phyloP scores from a whole-genome alignment of 108 stramenopile genomes.

The Thalassiosira profunda region DNA sequence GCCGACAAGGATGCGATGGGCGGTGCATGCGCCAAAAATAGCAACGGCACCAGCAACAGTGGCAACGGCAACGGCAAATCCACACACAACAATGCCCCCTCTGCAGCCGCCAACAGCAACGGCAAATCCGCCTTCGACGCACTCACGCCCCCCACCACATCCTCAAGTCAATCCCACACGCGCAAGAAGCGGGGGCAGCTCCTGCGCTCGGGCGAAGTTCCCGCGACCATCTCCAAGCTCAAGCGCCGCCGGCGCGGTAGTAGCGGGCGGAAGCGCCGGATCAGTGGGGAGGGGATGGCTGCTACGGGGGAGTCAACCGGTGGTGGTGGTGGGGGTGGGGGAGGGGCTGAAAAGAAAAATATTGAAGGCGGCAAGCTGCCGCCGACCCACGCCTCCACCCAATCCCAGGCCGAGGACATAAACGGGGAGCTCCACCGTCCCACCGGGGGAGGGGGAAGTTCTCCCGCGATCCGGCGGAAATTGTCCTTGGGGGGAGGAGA shows the following conservation, averaged over 20 bases:
- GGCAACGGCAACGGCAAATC: background rate
- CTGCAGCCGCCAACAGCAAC: background rate
- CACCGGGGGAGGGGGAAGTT: no score
- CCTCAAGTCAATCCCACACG: background rate
- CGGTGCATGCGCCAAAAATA: background rate
- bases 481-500: no score
- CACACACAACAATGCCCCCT: background rate
- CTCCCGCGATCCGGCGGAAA: no score
- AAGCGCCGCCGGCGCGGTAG: background rate
- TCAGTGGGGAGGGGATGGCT: no score
- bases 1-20: background rate
- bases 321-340: background rate
- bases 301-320: no score
- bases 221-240: conserved; percentile 25
- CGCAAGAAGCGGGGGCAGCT: background rate
- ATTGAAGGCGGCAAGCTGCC: background rate
- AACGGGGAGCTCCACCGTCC: no score
- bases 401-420: no score
- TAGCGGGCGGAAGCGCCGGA: no score
- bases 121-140: background rate
- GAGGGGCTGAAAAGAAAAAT: background rate
- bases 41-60: background rate
- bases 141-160: background rate
- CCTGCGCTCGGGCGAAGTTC: conserved; percentile 8
- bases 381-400: conserved; percentile 12